These are phyloP conservation scores for Gymnopilus junonius DNA, from an alignment of 768 basidiomycete genomes.

Conservation along the genomic window DNA sequence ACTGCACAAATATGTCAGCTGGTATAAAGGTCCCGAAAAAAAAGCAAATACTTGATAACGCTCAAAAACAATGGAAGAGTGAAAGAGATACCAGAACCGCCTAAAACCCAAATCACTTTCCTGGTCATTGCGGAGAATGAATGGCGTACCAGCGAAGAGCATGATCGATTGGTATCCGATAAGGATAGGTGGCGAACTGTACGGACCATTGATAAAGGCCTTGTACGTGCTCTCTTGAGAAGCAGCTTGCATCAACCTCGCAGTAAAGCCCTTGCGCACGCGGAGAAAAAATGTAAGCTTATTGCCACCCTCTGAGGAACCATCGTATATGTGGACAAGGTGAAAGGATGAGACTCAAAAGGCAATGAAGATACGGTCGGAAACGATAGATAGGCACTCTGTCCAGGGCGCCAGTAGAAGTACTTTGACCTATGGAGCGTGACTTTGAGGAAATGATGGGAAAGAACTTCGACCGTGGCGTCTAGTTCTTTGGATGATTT, in stretches of 20 bases:
- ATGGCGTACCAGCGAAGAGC: slow-evolving; percentile 44
- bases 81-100: slow-evolving; percentile 56
- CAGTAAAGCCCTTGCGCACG: slow-evolving; percentile 64
- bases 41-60: slow-evolving; percentile 39
- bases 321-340: slow-evolving; percentile 51
- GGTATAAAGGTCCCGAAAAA: not conserved
- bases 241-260: slow-evolving; percentile 42
- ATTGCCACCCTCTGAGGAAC: slow-evolving; percentile 26
- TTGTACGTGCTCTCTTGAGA: slow-evolving; percentile 29
- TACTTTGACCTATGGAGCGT: slow-evolving; percentile 42
- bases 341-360: slow-evolving; percentile 65
- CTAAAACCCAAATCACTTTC: slow-evolving; percentile 21
- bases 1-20: slow-evolving; percentile 20
- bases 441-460: slow-evolving; percentile 45
- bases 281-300: slow-evolving; percentile 63
- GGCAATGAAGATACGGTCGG: slow-evolving; percentile 48
- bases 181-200: slow-evolving; percentile 42
- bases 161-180: slow-evolving; percentile 42
- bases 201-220: slow-evolving; percentile 59
- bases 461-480: slow-evolving; percentile 33
- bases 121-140: not conserved
- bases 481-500: slow-evolving; percentile 27
- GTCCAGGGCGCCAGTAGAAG: slow-evolving; percentile 56
- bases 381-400: slow-evolving; percentile 55
- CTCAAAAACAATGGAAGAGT: slow-evolving; percentile 48